Conservation (phyloP, 2,329 filamentous ascomycete genomes). For the Aureobasidium subglaciale region DNA sequence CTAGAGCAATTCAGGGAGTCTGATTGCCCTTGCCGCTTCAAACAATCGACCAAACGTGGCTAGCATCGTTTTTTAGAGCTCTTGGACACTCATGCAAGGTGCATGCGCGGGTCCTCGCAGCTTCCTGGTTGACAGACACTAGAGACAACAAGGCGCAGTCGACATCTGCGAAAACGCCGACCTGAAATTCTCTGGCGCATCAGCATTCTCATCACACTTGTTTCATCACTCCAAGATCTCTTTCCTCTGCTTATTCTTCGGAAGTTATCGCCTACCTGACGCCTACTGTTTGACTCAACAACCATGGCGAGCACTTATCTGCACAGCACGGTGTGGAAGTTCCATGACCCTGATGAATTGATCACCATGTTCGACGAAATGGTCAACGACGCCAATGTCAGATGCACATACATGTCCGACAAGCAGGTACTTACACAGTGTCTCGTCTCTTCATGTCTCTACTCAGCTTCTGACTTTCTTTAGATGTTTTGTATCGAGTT, state of each 20-base stretch:
- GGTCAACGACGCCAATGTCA: constrained; percentile 5
- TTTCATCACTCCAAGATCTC: neutral
- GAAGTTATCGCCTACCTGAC: neutral
- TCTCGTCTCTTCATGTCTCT: too few species aligned
- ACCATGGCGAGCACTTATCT: constrained; percentile 23
- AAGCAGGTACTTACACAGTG: too few species aligned
- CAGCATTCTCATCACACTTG: neutral
- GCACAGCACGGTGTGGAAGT: constrained; percentile 24
- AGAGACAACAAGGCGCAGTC: neutral
- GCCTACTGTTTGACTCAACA: neutral
- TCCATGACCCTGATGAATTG: constrained; percentile 19
- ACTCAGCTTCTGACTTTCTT: neutral
- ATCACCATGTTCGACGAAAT: constrained; percentile 21
- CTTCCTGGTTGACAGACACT: neutral
- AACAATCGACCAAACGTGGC: neutral
- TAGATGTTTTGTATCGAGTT: constrained; percentile 7
- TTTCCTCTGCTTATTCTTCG: neutral
- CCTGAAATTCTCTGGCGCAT: neutral
- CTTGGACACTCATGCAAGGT: neutral
- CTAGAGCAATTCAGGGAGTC: neutral
- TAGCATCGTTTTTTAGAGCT: neutral
- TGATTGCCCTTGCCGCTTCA: neutral
- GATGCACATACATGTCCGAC: constrained; percentile 7
- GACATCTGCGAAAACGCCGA: neutral
- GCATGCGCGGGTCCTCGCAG: neutral